Conservation (phyloP, 495 filamentous ascomycete species). For the Aspergillus incahuasiensis region DNA sequence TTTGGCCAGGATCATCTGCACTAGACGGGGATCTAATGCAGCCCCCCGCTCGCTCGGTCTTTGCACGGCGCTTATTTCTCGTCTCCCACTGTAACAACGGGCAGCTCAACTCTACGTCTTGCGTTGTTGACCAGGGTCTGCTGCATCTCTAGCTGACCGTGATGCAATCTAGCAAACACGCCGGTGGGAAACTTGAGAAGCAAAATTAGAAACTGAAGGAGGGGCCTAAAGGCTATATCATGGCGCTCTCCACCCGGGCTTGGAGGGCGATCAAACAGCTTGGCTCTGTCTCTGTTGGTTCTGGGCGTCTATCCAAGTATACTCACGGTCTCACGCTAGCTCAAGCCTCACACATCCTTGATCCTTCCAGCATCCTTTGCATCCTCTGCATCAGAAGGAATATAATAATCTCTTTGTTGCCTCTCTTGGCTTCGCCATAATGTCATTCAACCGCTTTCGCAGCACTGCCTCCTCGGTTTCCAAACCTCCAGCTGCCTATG, state of each 20-base stretch:
- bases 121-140: background rate
- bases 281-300: background rate
- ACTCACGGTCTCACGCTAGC: too few relatives aligned
- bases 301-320: background rate
- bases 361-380: background rate
- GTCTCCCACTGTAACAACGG: background rate
- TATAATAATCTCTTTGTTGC: background rate
- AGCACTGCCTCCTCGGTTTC: too few relatives aligned
- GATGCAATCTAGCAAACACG: background rate
- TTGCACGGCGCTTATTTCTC: constrained; percentile 3
- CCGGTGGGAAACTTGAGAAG: background rate
- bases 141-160: background rate
- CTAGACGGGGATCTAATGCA: constrained; percentile 3
- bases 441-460: constrained; percentile 33
- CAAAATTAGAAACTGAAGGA: background rate
- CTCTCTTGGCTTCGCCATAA: constrained; percentile 28
- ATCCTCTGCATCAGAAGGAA: too few relatives aligned
- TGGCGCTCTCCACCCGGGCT: background rate
- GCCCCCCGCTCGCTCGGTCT: constrained; percentile 1
- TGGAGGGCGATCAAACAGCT: constrained; percentile 11
- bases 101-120: too few relatives aligned
- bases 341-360: background rate
- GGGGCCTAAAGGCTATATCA: background rate
- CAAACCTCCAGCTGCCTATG: too few relatives aligned
- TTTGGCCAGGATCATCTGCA: background rate